Percentiles rank a stretch among this genome's conserved stretches.
Evolutionary conservation across 768 basidiomycete species (phyloP).

Genomic region (Boletus reticulatus): DNA sequence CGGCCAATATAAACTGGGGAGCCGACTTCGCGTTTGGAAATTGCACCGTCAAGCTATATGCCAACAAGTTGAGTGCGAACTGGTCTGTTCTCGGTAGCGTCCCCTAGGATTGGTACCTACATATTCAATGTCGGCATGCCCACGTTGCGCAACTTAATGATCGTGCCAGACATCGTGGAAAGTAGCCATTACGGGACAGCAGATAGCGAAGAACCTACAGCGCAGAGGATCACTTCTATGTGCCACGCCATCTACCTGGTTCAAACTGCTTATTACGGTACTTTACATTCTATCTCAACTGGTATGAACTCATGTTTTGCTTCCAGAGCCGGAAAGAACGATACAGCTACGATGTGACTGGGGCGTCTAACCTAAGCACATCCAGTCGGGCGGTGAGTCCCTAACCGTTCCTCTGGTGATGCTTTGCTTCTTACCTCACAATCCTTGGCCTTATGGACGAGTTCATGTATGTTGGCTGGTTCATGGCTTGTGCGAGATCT

Average conservation of each 20-base stretch:
- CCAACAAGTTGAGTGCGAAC: slow-evolving; percentile 2
- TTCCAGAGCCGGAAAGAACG: slow-evolving; percentile 37
- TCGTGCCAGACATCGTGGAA: too few relatives aligned
- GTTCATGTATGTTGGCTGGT: slow-evolving; percentile 43
- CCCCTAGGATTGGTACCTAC: too few relatives aligned
- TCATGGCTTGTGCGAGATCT: neutral
- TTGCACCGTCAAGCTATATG: slow-evolving; percentile 39
- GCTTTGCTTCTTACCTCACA: neutral
- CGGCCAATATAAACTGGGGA: slow-evolving; percentile 52
- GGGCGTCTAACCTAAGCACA: slow-evolving; percentile 53
- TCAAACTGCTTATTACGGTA: slow-evolving; percentile 43
- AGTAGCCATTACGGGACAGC: too few relatives aligned
- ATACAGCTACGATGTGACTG: slow-evolving; percentile 52
- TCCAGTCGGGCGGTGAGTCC: slow-evolving; percentile 43
- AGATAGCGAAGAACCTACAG: too few relatives aligned
- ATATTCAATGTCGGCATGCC: too few relatives aligned
- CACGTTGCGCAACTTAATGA: too few relatives aligned
- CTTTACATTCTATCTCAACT: slow-evolving; percentile 50
- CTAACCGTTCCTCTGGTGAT: neutral
- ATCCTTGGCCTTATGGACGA: slow-evolving; percentile 36
- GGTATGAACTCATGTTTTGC: slow-evolving; percentile 31
- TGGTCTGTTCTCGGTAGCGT: too few relatives aligned
- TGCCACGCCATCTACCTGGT: slow-evolving; percentile 59
- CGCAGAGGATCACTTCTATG: slow-evolving; percentile 19
- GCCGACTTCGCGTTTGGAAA: slow-evolving; percentile 39